phyloP scores from a whole-genome alignment of 805 yeast genomes.

The Candida quercuum region DNA sequence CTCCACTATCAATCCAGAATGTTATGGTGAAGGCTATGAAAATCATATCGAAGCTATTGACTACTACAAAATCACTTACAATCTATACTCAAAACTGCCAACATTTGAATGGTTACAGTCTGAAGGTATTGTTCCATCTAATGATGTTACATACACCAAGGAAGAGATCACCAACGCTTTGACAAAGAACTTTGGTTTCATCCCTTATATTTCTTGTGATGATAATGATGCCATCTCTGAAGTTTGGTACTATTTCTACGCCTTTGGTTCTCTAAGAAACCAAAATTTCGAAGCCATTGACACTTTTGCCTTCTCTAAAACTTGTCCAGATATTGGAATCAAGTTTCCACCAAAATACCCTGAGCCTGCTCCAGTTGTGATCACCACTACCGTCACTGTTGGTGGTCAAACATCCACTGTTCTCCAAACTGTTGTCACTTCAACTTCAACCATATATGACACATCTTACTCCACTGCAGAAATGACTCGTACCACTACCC shows the following conservation, averaged over 20 bases:
- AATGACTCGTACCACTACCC: no score
- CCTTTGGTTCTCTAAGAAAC: constrained; percentile 1
- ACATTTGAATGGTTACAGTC: constrained; percentile 14
- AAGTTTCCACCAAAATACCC: constrained; percentile 3
- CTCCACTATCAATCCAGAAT: constrained; percentile 13
- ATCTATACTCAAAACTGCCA: constrained; percentile 7
- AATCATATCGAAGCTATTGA: constrained; percentile 10
- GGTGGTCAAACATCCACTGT: background rate
- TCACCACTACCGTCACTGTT: background rate
- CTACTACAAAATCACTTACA: constrained; percentile 10
- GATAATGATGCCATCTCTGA: constrained; percentile 9
- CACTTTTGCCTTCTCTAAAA: background rate
- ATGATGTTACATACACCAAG: constrained; percentile 7
- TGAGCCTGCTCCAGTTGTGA: background rate
- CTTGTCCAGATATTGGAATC: constrained; percentile 4
- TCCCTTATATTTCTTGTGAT: constrained; percentile 16
- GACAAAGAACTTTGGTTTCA: constrained; percentile 7
- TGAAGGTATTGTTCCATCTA: constrained; percentile 13
- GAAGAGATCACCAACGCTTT: constrained; percentile 6
- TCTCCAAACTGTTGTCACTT: no score
- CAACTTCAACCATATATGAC: no score
- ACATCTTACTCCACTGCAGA: no score
- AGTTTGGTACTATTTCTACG: constrained; percentile 14
- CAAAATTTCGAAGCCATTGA: constrained; percentile 1
- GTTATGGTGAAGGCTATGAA: constrained; percentile 8